Evolutionary conservation across 2,329 filamentous ascomycete species (phyloP).

Genomic region (Botrytis deweyae): DNA sequence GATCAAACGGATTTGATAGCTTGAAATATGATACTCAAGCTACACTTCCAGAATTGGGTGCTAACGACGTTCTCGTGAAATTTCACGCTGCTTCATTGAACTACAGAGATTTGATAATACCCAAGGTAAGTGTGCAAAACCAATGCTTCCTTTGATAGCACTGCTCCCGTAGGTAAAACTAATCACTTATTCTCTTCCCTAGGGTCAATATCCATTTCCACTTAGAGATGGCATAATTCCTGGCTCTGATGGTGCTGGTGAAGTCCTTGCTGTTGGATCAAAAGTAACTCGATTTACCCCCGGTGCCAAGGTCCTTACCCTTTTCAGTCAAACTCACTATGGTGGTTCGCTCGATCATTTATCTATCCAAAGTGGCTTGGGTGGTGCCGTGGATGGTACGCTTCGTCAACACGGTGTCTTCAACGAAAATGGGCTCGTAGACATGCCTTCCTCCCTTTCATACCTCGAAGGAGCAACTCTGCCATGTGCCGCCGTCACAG

Average conservation of each 20-base stretch:
- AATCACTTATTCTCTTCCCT: not conserved
- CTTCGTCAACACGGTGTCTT: slow-evolving; percentile 52
- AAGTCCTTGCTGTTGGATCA: slow-evolving; percentile 51
- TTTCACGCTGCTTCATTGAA: slow-evolving; percentile 44
- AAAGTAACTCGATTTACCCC: slow-evolving; percentile 58
- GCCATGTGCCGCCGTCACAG: slow-evolving; percentile 53
- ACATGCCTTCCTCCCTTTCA: slow-evolving; percentile 51
- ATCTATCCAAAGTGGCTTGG: slow-evolving; percentile 50
- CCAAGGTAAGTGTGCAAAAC: slow-evolving; percentile 32
- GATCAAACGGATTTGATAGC: slow-evolving; percentile 49
- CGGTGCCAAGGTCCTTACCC: slow-evolving; percentile 57
- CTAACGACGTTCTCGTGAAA: slow-evolving; percentile 56
- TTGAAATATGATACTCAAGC: slow-evolving; percentile 45
- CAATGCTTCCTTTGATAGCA: too few species aligned
- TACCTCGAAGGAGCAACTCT: slow-evolving; percentile 51
- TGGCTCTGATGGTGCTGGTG: slow-evolving; percentile 46
- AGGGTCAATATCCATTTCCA: slow-evolving; percentile 36
- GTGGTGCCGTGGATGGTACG: slow-evolving; percentile 51
- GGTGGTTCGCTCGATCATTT: slow-evolving; percentile 30
- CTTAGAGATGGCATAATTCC: slow-evolving; percentile 35
- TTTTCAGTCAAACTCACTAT: slow-evolving; percentile 52
- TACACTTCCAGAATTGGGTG: slow-evolving; percentile 45
- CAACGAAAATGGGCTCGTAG: slow-evolving; percentile 58
- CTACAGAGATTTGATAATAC: slow-evolving; percentile 43
- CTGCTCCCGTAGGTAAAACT: not conserved